These are phyloP conservation scores for Blastosporella zonata DNA, from an alignment of 1,284 basidiomycete species.

Conservation along the genomic window DNA sequence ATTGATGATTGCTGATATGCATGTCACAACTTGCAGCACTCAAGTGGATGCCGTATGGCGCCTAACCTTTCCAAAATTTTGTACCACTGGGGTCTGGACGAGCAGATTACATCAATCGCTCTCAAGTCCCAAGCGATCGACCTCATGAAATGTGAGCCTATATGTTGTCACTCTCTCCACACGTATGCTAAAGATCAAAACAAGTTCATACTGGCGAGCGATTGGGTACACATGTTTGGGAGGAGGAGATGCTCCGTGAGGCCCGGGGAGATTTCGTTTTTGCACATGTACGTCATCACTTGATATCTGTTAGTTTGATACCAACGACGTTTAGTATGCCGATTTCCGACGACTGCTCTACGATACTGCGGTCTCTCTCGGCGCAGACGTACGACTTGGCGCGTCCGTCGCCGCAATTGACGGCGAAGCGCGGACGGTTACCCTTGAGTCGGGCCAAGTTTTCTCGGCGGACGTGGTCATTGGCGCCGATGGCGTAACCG, in stretches of 20 bases:
- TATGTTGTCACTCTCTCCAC: not conserved
- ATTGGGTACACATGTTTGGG: conserved; percentile 52
- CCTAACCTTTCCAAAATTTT: conserved; percentile 58
- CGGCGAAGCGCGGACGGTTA: conserved; percentile 33
- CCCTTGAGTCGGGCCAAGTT: conserved; percentile 43
- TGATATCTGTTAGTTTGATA: not conserved
- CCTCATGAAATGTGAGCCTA: conserved; percentile 36
- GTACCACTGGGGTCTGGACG: conserved; percentile 50
- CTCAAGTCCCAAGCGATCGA: conserved; percentile 37
- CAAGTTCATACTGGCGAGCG: conserved; percentile 41
- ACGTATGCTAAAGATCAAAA: not conserved
- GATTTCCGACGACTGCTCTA: conserved; percentile 38
- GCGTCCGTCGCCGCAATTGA: conserved; percentile 40
- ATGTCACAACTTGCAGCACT: conserved; percentile 13
- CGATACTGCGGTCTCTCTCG: conserved; percentile 41
- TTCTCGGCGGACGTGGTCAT: conserved; percentile 55
- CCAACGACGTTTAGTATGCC: conserved; percentile 33
- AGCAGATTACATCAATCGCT: conserved; percentile 32
- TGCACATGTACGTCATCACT: conserved; percentile 39
- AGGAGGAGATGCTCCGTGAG: conserved; percentile 51
- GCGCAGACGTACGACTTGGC: conserved; percentile 41
- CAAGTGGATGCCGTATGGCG: conserved; percentile 48
- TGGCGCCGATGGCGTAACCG: conserved; percentile 58
- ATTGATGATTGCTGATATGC: not conserved
- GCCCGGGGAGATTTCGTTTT: conserved; percentile 53